Evolutionary conservation across 371 early-diverging fungal species (phyloP).

Genomic region (Mortierella sp.): DNA sequence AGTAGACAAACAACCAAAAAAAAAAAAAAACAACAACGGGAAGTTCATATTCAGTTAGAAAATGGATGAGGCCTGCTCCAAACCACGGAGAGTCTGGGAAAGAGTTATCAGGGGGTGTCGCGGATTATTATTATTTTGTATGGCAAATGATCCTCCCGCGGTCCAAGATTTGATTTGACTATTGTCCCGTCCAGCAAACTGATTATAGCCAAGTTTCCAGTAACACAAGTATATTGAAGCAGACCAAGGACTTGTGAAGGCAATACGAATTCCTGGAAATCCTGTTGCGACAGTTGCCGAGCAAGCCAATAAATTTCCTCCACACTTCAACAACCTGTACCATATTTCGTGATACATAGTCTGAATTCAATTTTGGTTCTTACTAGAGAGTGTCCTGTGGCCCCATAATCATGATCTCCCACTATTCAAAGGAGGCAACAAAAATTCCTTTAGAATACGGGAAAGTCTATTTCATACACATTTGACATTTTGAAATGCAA

Average conservation of each 20-base stretch:
- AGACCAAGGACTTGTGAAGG: background rate
- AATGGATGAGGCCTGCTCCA: background rate
- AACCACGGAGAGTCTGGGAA: background rate
- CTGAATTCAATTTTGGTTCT: conserved; percentile 34
- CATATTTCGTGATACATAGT: background rate
- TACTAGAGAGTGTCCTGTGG: conserved; percentile 91
- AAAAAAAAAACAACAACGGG: background rate
- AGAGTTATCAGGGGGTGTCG: conserved; percentile 4
- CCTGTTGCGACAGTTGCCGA: background rate
- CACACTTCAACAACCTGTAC: background rate
- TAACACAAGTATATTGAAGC: background rate
- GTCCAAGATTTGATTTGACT: background rate
- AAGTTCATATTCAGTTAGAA: background rate
- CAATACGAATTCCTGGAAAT: background rate
- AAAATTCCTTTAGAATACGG: background rate
- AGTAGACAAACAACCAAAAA: conserved; percentile 5
- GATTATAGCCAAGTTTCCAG: background rate
- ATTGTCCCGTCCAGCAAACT: background rate
- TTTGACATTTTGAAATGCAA: conserved; percentile 10
- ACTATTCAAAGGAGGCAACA: conserved; percentile 53
- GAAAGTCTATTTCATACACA: background rate
- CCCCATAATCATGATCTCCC: conserved; percentile 93
- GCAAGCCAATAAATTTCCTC: background rate
- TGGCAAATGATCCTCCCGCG: background rate
- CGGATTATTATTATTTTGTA: background rate